Conservation (phyloP, 805 yeast genomes). For the Schizosaccharomyces osmophilus region DNA sequence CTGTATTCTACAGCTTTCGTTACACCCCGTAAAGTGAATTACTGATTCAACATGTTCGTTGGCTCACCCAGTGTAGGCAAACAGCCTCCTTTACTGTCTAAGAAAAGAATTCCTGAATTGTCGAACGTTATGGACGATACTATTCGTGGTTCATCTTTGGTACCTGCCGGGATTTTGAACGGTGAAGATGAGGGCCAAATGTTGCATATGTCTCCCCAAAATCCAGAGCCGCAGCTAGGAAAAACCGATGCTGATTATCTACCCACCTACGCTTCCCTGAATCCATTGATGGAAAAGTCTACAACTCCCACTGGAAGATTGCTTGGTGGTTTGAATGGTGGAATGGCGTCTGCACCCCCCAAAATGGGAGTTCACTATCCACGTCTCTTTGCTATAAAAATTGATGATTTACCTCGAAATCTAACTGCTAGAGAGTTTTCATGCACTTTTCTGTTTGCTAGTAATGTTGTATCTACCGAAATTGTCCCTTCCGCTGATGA, state of each 20-base stretch:
- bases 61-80: background rate
- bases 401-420: background rate
- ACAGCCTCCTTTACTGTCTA: background rate
- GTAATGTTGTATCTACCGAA: background rate
- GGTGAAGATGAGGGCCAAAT: background rate
- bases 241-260: background rate
- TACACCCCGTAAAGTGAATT: background rate
- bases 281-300: background rate
- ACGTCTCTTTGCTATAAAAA: background rate
- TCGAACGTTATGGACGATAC: background rate
- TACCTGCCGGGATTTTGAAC: background rate
- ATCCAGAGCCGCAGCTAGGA: background rate
- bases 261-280: background rate
- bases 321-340: background rate
- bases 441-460: background rate
- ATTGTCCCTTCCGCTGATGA: background rate
- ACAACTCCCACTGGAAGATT: background rate
- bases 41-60: background rate
- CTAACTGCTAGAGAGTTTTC: background rate
- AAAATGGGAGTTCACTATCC: background rate
- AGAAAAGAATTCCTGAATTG: background rate
- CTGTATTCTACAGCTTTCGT: background rate
- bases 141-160: background rate
- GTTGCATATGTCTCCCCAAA: background rate
- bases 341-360: background rate